Evolutionary conservation across 2,329 filamentous ascomycete genomes (phyloP), one percentile per base, ranked within the genome.

Genomic region (Myriosclerotinia duriaeana): DNA sequence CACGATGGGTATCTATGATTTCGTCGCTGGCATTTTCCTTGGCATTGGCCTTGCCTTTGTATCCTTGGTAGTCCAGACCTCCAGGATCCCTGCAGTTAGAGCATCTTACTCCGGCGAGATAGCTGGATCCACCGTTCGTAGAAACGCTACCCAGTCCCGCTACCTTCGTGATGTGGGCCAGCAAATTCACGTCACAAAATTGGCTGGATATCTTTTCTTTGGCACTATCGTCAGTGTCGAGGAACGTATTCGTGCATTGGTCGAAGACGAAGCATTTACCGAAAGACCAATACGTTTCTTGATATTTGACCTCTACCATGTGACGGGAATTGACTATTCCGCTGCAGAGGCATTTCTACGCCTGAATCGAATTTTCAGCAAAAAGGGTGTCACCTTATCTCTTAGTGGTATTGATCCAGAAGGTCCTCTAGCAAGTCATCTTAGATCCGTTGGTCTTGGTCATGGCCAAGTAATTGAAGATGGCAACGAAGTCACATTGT

Each of bases 161-260:
- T 99, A 95, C 75, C 81, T 99, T 5, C 88, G 89, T 68, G 85
- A 94, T 71, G 93, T 95, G 20, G 93, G 94, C 3, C 85, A 87
- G 42, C 95, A 99, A 76, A 95, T 96, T 44, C 90, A 91, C 67
- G 88, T 98, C 60, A 90, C 96, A 74, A 98, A 98, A 77, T 84
- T 99, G 20, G 89, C 91, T 0, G 94, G 95, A 0, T 98, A 94
- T 75, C 85, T 99, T n/a, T 99, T 99, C 82, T 99, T 99, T 72
- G 95, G 95, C 20, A 98, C 93, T 3, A 97, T 99, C 71, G 94
- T 97, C 64, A 92, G 92, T 58, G 94, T 99, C 0, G 95, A 99
- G 77, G 90, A 92, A 69, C 90, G 90, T 70, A 93, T 98, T 69
- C 87, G 93, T 30, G 87, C 84, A 5, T 80, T 98, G 42, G 88